Conservation (phyloP, 257 asterid species). For the Mitragyna speciosa region DNA sequence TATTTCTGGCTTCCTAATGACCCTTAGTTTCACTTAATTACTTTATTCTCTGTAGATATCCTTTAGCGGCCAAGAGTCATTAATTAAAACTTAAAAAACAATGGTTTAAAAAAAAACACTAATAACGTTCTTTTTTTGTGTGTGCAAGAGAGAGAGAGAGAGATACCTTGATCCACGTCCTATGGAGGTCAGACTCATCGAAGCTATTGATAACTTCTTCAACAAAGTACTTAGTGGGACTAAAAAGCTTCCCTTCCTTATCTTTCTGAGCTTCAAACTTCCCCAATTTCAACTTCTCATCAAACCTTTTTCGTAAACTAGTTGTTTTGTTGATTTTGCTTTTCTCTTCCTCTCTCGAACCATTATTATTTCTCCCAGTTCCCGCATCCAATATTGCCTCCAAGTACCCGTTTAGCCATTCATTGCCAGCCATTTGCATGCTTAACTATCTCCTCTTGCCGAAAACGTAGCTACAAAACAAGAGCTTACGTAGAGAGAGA, state of each 20-base stretch:
- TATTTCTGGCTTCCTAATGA: neutral
- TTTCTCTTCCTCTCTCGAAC: conserved; percentile 8
- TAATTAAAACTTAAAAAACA: neutral
- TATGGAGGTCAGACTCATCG: conserved; percentile 67
- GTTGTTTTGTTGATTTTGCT: conserved; percentile 12
- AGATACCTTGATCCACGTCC: conserved; percentile 64
- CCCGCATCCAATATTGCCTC: conserved; percentile 71
- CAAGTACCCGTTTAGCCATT: conserved; percentile 70
- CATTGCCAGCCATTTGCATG: conserved; percentile 47
- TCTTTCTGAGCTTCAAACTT: conserved; percentile 23
- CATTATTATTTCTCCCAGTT: conserved; percentile 21
- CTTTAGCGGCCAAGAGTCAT: neutral
- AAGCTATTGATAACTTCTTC: conserved; percentile 63
- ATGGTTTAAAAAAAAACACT: neutral
- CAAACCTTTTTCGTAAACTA: conserved; percentile 25
- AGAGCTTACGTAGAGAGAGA: neutral
- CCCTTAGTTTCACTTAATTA: neutral
- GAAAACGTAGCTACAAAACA: neutral
- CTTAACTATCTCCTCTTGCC: neutral
- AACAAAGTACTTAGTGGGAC: conserved; percentile 65
- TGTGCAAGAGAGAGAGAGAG: neutral
- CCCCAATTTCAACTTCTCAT: conserved; percentile 36
- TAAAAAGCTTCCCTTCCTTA: conserved; percentile 41
- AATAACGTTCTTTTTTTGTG: no score
- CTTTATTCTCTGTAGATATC: neutral